Percentiles rank a stretch among this genome's conserved stretches.
These are phyloP conservation scores for Setaria viridis DNA, from an alignment of 202 grass and related monocot species.

Conservation along the genomic window DNA sequence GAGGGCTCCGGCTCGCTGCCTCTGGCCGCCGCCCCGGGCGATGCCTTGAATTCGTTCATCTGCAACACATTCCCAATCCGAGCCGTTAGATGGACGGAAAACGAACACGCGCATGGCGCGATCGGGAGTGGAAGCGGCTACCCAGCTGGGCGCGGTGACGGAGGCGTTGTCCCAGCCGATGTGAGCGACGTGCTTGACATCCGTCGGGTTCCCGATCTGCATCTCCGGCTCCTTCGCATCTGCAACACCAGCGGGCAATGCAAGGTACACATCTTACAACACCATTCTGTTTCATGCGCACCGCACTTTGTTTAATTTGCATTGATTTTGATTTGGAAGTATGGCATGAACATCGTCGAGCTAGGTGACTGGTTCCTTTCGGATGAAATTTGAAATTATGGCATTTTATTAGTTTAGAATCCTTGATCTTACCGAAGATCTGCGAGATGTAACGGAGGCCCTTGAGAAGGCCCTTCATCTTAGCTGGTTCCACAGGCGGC, in stretches of 20 bases:
- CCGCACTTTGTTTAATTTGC: neutral
- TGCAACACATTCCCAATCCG: constrained; percentile 11
- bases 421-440: constrained; percentile 69
- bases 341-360: constrained; percentile 1
- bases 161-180: constrained; percentile 84
- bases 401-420: neutral
- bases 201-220: constrained; percentile 94
- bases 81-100: constrained; percentile 16
- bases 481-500: constrained; percentile 71
- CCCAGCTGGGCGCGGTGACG: constrained; percentile 73
- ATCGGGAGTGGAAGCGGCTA: constrained; percentile 43
- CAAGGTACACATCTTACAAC: constrained; percentile 43
- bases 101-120: neutral
- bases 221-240: constrained; percentile 80
- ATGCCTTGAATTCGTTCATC: constrained; percentile 65
- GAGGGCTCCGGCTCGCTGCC: constrained; percentile 41
- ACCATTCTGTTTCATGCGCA: neutral
- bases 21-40: constrained; percentile 25
- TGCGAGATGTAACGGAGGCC: constrained; percentile 98
- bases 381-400: neutral
- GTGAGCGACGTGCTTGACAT: constrained; percentile 97
- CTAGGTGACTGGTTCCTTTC: neutral
- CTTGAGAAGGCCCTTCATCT: constrained; percentile 96
- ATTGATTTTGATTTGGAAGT: neutral
- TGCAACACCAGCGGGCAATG: constrained; percentile 3